Percentiles rank a stretch among this genome's conserved stretches.
phyloP scores from a whole-genome alignment of 257 asterid species.

The Lavandula angustifolia region DNA sequence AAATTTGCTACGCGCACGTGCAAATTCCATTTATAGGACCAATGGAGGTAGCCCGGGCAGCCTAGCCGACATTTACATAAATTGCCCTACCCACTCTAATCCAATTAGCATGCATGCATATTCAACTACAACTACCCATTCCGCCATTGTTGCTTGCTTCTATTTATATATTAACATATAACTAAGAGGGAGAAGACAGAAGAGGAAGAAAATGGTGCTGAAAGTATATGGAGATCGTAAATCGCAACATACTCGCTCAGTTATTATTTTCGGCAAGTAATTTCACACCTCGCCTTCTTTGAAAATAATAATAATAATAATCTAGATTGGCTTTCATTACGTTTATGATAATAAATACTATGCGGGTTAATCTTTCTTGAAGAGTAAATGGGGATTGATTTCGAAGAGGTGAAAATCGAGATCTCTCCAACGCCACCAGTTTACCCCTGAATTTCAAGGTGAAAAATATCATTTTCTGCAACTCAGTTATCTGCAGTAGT shows the following conservation, averaged over 20 bases:
- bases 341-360: constrained; percentile 28
- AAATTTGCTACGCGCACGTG: too few relatives aligned
- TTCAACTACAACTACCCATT: background rate
- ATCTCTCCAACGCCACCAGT: constrained; percentile 57
- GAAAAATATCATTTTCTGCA: background rate
- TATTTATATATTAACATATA: too few relatives aligned
- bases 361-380: constrained; percentile 34
- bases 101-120: too few relatives aligned
- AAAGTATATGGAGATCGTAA: constrained; percentile 76
- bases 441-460: constrained; percentile 75
- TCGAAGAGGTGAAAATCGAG: constrained; percentile 71
- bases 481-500: background rate
- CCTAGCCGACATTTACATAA: too few relatives aligned
- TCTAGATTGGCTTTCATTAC: background rate
- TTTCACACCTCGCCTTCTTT: constrained; percentile 2
- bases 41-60: too few relatives aligned
- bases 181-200: background rate
- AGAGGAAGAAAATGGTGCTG: constrained; percentile 49
- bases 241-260: constrained; percentile 94
- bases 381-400: constrained; percentile 81
- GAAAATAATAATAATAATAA: constrained; percentile 18
- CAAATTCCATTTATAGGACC: too few relatives aligned
- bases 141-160: constrained; percentile 24
- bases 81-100: too few relatives aligned
- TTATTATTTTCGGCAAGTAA: constrained; percentile 92